Base-by-base conservation (phyloP, 164 flowering plant species). In the Magnolia sinica region DNA sequence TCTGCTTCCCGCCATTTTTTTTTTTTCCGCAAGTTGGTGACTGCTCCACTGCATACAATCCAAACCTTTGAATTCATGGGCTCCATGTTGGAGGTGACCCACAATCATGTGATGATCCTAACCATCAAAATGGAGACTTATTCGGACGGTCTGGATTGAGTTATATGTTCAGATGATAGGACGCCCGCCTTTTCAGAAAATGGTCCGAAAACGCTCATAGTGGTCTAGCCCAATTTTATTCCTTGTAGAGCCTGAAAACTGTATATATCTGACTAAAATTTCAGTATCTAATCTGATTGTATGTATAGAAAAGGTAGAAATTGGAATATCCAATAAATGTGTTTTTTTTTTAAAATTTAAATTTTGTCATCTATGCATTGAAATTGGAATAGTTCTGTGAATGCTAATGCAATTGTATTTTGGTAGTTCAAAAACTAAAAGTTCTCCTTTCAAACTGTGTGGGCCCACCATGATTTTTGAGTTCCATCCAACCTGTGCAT, bases 201-300 rank as follows among this genome's bases (percentile, higher is more conserved):
- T 55, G 18, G 45, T 37, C 45, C 5, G 19, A 16, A 7, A 16
- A 55, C 61, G 3, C 18, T 9, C 61, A 55, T 55, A 16, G 19
- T 8, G 10, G 61, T 55, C 61, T 37, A 55, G 61, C 61, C 61
- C 19, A 55, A 55, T 55, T 11, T 55, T 55, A 16, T 55, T 55
- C 61, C 61, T 37, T 52, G 76, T 73, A 74, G 59, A 74, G 51
- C 31, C 73, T 71, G 4, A 64, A 58, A 74, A 81, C 65, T 81
- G 83, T 77, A 81, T 74, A 77, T 81, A 81, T 74, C 65, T 31
- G 58, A 45, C 75, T 64, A 58, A 65, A 72, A 65, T 77, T 67
- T 77, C 24, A 65, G 59, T 75, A 55, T 73, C 67, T 64, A 67
- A 37, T 73, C 58, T 68, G 73, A 73, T 73, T 68, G 58, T 63